Evolutionary conservation across 108 stramenopile species (phyloP), one percentile per base, ranked within the genome.

Genomic region (Seminavis robusta): DNA sequence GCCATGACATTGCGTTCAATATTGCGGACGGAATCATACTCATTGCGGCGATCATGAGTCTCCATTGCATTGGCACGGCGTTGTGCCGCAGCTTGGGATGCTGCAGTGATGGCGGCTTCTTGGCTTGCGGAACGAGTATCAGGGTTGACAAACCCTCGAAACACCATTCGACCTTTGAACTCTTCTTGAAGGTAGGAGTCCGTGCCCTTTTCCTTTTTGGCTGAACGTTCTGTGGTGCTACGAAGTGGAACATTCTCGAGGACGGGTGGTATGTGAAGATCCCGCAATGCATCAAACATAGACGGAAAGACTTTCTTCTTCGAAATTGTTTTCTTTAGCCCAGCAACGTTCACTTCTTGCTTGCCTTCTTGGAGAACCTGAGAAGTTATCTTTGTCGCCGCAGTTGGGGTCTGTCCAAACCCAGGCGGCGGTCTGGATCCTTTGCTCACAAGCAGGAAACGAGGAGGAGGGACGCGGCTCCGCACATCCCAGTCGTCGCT

Each of bases 81-180:
- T 42, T 59, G 32, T 9, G 47, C 43, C 5, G 54, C 63, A 10
- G 56, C 44, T 19, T 56, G 61, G 9, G 74, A 37, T 29, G 74
- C 73, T 20, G 67, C 59, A 7, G 37, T 32, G 13, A 59, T 52
- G 16, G 71, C 45, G 15, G 60, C 55, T 24, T 63, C 59, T 68
- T 80, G 73, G 20, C 47, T 27, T 4, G 70, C 65, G 19, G 37
- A 46, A 7, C 52, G 56, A 23, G 74, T 75, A 34, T 80, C 73
- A 11, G 74, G 79, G 42, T 80, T 80, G 4, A 57, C 47, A 53
- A 75, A 80, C 15, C 45, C 37, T 13, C 79, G 62, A 45, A 72
- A 73, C 1, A 75, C 70, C 6, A 61, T n/a, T 27, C 79, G 68
- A 31, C 79, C 79, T 1, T 63, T 25, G 20, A 56, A 53, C 10